phyloP scores from a whole-genome alignment of 2,329 filamentous ascomycete genomes.

The Fusarium sp. region DNA sequence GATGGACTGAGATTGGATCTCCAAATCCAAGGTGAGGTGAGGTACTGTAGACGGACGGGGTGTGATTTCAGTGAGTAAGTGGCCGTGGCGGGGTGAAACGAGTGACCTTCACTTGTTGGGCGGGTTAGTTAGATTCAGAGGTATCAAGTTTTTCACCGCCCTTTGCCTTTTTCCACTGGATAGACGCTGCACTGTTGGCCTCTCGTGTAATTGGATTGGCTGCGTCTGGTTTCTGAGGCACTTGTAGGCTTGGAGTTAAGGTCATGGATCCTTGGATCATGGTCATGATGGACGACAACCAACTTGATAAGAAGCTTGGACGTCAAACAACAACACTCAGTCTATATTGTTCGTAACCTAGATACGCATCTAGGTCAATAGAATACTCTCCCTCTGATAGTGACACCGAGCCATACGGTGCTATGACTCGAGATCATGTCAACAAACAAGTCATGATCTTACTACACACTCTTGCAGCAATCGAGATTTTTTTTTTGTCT shows the following conservation, averaged over 20 bases:
- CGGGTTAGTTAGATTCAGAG: constrained; percentile 29
- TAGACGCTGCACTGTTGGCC: constrained; percentile 25
- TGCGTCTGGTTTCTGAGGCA: constrained; percentile 17
- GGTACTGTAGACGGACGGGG: constrained; percentile 5
- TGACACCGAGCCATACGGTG: constrained; percentile 2
- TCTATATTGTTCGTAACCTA: not conserved
- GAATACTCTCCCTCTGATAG: not conserved
- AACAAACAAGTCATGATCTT: constrained; percentile 7
- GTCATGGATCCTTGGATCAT: constrained; percentile 13
- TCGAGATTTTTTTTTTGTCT: not conserved
- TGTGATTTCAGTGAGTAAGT: constrained; percentile 8
- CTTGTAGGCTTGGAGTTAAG: constrained; percentile 15
- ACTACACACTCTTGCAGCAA: not conserved
- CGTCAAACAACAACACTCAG: constrained; percentile 6
- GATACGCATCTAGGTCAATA: not conserved
- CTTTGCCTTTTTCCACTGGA: constrained; percentile 36
- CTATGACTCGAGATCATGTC: constrained; percentile 22
- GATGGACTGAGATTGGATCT: constrained; percentile 39
- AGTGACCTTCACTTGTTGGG: constrained; percentile 39
- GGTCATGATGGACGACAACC: constrained; percentile 23
- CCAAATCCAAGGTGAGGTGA: constrained; percentile 20
- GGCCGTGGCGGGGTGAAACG: constrained; percentile 29
- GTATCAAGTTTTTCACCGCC: constrained; percentile 43
- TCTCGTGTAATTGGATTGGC: constrained; percentile 29
- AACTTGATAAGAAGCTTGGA: constrained; percentile 16